Conservation (phyloP, 208 protist species). For the Crithidia acanthocephali region DNA sequence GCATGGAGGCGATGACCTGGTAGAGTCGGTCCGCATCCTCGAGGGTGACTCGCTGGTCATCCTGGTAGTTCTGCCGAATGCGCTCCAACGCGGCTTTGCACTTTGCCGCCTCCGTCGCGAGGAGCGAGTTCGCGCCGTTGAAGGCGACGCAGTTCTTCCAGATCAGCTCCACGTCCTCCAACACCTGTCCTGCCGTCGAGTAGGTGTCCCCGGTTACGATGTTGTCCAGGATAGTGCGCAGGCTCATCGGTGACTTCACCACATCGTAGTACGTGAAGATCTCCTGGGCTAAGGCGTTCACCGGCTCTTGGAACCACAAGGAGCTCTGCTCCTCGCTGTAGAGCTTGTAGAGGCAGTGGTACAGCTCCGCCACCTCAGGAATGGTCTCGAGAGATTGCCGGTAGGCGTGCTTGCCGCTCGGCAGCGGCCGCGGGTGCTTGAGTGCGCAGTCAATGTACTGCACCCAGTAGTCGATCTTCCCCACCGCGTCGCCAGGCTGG, state of each 20-base stretch:
- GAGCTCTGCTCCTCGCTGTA: slow-evolving; percentile 76
- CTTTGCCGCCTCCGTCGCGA: slow-evolving; percentile 49
- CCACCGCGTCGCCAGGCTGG: slow-evolving; percentile 36
- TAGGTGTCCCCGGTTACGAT: slow-evolving; percentile 61
- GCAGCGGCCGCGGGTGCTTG: slow-evolving; percentile 62
- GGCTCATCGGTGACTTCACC: slow-evolving; percentile 65
- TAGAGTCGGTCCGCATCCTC: slow-evolving; percentile 60
- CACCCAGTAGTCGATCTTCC: slow-evolving; percentile 71
- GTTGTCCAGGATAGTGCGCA: slow-evolving; percentile 66
- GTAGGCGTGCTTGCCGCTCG: slow-evolving; percentile 67
- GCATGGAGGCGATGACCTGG: slow-evolving; percentile 35
- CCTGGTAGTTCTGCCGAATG: slow-evolving; percentile 43
- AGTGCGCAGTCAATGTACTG: slow-evolving; percentile 73
- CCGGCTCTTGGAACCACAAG: slow-evolving; percentile 75
- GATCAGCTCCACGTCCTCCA: slow-evolving; percentile 71
- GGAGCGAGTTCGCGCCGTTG: slow-evolving; percentile 59
- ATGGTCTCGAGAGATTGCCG: slow-evolving; percentile 41
- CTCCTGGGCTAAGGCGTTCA: slow-evolving; percentile 68
- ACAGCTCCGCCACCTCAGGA: slow-evolving; percentile 68
- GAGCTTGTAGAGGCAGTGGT: slow-evolving; percentile 79
- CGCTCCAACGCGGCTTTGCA: slow-evolving; percentile 51
- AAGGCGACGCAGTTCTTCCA: slow-evolving; percentile 78
- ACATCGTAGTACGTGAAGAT: slow-evolving; percentile 79
- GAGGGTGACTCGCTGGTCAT: slow-evolving; percentile 50
- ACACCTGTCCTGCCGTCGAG: slow-evolving; percentile 53